Evolutionary conservation across 192 early-diverging fungal species (phyloP).

Genomic region (Obelidium mucronatum): DNA sequence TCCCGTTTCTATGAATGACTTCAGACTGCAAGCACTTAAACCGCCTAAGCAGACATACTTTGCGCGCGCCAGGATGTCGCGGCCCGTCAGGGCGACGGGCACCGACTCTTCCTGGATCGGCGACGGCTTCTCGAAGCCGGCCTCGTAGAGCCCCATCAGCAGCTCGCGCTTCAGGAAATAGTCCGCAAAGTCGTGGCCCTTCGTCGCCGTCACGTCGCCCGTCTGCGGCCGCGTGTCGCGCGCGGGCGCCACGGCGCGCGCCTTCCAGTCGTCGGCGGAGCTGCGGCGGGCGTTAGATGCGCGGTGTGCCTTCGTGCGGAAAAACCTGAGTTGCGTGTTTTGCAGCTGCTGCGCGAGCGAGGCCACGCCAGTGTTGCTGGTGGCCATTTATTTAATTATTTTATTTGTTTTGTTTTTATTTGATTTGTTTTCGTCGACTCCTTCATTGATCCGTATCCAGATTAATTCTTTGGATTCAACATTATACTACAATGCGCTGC

Average conservation of each 20-base stretch:
- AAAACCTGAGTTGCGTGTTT: background rate
- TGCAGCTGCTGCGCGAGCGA: constrained; percentile 13
- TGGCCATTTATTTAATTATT: background rate
- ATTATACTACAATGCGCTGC: no score
- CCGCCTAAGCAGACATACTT: constrained; percentile 8
- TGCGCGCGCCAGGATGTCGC: constrained; percentile 96
- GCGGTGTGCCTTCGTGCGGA: background rate
- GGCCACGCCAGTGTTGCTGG: background rate
- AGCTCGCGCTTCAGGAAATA: constrained; percentile 97
- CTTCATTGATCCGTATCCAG: no score
- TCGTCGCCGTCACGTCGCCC: constrained; percentile 95
- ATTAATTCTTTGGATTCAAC: no score
- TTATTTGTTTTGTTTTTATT: background rate
- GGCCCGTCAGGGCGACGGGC: constrained; percentile 93
- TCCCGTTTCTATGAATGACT: constrained; percentile 83
- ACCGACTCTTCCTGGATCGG: constrained; percentile 99
- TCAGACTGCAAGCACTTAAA: no score
- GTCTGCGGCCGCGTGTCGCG: constrained; percentile 96
- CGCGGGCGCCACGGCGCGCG: constrained; percentile 69
- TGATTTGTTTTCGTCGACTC: no score
- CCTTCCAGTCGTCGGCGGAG: constrained; percentile 47
- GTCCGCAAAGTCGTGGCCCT: constrained; percentile 99
- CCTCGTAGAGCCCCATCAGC: constrained; percentile 98
- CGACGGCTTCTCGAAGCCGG: constrained; percentile 96
- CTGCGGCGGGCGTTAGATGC: background rate